Evolutionary conservation across 163 green algal genomes (phyloP).

Genomic region (Volvox carteri): DNA sequence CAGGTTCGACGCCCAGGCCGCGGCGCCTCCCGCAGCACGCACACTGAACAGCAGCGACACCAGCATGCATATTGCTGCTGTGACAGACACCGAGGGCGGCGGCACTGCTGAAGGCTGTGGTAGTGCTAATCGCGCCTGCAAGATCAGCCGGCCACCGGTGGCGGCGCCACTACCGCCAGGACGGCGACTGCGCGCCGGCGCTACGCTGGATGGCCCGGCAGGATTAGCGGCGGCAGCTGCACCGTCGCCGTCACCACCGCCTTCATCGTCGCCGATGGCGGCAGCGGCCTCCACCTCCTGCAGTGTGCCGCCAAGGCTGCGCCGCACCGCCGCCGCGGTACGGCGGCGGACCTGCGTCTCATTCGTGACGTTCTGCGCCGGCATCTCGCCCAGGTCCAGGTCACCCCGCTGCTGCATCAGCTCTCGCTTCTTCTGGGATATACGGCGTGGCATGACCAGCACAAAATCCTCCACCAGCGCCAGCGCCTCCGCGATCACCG

Average conservation of each 20-base stretch:
- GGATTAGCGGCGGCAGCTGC: not conserved
- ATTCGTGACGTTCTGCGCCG: not conserved
- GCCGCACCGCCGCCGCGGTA: constrained; percentile 6
- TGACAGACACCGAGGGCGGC: constrained; percentile 1
- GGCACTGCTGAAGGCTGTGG: not conserved
- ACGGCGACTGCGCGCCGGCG: not conserved
- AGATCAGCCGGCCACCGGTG: not conserved
- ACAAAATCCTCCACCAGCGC: constrained; percentile 44
- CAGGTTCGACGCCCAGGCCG: not conserved
- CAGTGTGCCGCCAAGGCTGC: constrained; percentile 22
- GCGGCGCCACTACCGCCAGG: not conserved
- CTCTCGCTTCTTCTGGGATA: constrained; percentile 10
- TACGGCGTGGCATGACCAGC: constrained; percentile 20
- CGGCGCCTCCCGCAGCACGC: not conserved
- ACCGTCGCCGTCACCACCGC: not conserved
- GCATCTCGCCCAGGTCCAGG: constrained; percentile 21
- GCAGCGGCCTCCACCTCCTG: not conserved
- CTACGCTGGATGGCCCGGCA: not conserved
- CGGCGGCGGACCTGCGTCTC: not conserved
- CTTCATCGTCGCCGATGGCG: not conserved
- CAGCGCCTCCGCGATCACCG: not conserved
- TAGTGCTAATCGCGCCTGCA: not conserved
- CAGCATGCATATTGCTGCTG: constrained; percentile 30
- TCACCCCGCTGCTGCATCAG: constrained; percentile 38
- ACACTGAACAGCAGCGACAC: constrained; percentile 47